Percentiles rank a stretch among this genome's conserved stretches.
Evolutionary conservation across 345 rosid species (phyloP).

Genomic region (Salix dunnii): DNA sequence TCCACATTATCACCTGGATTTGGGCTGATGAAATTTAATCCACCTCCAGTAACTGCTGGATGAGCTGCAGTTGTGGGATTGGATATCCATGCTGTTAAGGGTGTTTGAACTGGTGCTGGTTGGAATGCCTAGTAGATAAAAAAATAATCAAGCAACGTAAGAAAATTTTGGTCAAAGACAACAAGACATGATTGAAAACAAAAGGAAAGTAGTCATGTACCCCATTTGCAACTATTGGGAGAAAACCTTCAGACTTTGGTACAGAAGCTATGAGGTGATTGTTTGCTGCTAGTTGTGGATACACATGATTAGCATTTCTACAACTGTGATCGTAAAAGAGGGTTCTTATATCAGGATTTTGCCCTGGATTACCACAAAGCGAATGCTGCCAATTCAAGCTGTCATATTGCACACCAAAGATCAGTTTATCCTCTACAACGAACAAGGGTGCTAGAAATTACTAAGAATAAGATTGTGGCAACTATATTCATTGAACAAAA

Average conservation of each 20-base stretch:
- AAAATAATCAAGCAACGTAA: not conserved
- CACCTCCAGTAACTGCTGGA: conserved; percentile 21
- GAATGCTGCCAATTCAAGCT: conserved; percentile 53
- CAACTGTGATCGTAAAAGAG: conserved; percentile 41
- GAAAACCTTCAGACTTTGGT: conserved; percentile 30
- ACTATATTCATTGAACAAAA: not conserved
- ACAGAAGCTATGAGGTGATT: conserved; percentile 21
- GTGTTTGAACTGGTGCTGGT: conserved; percentile 18
- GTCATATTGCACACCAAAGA: conserved; percentile 14
- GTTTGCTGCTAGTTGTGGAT: conserved; percentile 19
- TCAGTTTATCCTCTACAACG: conserved; percentile 1
- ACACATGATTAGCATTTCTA: conserved; percentile 25
- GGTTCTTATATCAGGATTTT: conserved; percentile 38
- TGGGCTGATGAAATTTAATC: conserved; percentile 15
- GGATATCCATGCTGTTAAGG: conserved; percentile 29
- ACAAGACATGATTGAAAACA: not conserved
- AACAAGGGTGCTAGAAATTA: not conserved
- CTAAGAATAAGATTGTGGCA: not conserved
- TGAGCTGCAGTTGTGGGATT: conserved; percentile 18
- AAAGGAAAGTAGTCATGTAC: conserved; percentile 12
- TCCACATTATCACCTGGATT: conserved; percentile 18
- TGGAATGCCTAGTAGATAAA: conserved; percentile 19
- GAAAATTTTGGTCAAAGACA: not conserved
- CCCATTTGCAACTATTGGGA: conserved; percentile 26
- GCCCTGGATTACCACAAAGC: conserved; percentile 32